Evolutionary conservation across 176 grass and related monocot species (phyloP).

Genomic region (Rhynchospora tenuis): DNA sequence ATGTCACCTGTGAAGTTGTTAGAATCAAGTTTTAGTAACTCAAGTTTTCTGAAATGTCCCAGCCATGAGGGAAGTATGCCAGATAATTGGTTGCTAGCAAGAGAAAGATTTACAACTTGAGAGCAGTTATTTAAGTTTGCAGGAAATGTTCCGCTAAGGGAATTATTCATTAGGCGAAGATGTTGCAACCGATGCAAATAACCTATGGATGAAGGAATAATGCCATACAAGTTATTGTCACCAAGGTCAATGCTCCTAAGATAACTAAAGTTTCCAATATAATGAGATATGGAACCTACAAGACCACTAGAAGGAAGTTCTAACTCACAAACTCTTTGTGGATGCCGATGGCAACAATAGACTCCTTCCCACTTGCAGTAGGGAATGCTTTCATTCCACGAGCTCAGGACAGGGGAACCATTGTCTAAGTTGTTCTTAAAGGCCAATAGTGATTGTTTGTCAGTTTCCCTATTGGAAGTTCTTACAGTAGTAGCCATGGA

Average conservation of each 20-base stretch:
- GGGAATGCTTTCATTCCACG: conserved; percentile 30
- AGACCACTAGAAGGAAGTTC: conserved; percentile 20
- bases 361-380: conserved; percentile 30
- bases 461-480: background rate
- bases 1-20: background rate
- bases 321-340: conserved; percentile 9
- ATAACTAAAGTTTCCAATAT: background rate
- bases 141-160: background rate
- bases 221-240: background rate
- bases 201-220: background rate
- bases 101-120: background rate
- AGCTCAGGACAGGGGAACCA: background rate
- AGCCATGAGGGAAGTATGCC: too few species aligned
- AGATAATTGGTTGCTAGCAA: too few species aligned
- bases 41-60: background rate
- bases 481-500: too few species aligned
- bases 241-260: background rate
- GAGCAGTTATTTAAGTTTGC: background rate
- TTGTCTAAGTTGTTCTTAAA: background rate
- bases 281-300: conserved; percentile 15
- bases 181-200: background rate
- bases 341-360: background rate
- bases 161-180: background rate
- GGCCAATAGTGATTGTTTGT: background rate
- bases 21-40: background rate